These are phyloP conservation scores for Auriculariales sp. DNA, from an alignment of 768 basidiomycete species.

Conservation along the genomic window DNA sequence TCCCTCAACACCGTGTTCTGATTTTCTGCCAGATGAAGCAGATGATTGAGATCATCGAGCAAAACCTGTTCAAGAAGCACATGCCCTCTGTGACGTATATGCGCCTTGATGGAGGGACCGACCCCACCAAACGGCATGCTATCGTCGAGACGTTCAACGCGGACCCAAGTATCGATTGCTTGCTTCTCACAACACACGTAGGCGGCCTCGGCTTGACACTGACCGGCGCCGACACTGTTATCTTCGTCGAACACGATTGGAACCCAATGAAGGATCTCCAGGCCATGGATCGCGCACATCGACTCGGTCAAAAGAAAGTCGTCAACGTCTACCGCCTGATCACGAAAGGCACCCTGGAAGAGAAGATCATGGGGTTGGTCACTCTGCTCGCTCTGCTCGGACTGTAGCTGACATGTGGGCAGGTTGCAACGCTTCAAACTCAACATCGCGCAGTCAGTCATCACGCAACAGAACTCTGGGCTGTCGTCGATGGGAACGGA, in stretches of 20 bases:
- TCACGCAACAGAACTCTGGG: slow-evolving; percentile 94
- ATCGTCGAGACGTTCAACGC: slow-evolving; percentile 97
- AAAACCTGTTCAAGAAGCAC: slow-evolving; percentile 73
- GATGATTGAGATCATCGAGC: slow-evolving; percentile 97
- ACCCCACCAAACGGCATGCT: slow-evolving; percentile 86
- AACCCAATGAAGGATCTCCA: slow-evolving; percentile 99
- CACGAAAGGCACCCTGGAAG: slow-evolving; percentile 92
- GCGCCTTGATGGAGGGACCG: slow-evolving; percentile 89
- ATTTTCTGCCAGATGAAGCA: slow-evolving; percentile 99
- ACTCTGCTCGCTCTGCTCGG: background rate
- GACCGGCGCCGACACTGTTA: slow-evolving; percentile 97
- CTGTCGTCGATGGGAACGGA: slow-evolving; percentile 94
- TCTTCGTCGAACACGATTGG: slow-evolving; percentile 99
- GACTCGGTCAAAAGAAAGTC: slow-evolving; percentile 96
- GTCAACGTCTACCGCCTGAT: slow-evolving; percentile 97
- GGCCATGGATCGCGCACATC: slow-evolving; percentile 97
- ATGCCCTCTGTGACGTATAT: slow-evolving; percentile 98
- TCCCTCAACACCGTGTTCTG: slow-evolving; percentile 94
- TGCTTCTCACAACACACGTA: slow-evolving; percentile 91
- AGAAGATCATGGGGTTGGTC: slow-evolving; percentile 97
- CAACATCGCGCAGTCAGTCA: slow-evolving; percentile 92
- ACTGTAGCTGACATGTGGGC: background rate
- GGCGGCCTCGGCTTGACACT: slow-evolving; percentile 91
- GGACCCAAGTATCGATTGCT: slow-evolving; percentile 93
- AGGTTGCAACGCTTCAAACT: slow-evolving; percentile 97